A percentile compares a stretch with the other conserved stretches of the same genome.
phyloP scores from a whole-genome alignment of 1,284 basidiomycete species.

The Wallemia hederae region DNA sequence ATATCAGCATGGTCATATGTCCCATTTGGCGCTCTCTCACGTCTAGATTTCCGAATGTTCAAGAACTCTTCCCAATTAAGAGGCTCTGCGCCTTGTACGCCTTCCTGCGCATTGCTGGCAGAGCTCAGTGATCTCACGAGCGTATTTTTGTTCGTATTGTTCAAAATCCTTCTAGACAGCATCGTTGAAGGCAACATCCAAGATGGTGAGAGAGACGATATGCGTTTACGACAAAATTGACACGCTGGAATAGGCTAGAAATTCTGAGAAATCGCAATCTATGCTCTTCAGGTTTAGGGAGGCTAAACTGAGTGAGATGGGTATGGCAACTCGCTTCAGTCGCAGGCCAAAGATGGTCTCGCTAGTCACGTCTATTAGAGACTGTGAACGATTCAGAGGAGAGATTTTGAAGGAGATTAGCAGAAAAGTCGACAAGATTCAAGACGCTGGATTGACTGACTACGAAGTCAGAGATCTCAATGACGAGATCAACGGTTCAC shows the following conservation, averaged over 20 bases:
- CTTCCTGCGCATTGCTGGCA: neutral
- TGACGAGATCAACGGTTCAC: slow-evolving; percentile 86
- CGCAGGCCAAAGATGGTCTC: slow-evolving; percentile 68
- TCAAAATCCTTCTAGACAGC: neutral
- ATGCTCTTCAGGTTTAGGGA: slow-evolving; percentile 98
- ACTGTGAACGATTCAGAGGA: slow-evolving; percentile 84
- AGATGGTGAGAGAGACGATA: neutral
- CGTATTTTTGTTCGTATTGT: neutral
- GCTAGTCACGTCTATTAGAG: slow-evolving; percentile 60
- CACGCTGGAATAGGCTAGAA: slow-evolving; percentile 35
- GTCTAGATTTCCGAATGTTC: neutral
- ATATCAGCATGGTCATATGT: neutral
- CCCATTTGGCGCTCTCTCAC: neutral
- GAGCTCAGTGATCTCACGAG: neutral
- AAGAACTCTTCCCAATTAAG: neutral
- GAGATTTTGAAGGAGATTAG: slow-evolving; percentile 84
- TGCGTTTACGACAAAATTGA: neutral
- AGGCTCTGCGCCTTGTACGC: neutral
- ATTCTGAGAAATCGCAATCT: slow-evolving; percentile 90
- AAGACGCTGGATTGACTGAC: slow-evolving; percentile 74
- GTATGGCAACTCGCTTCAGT: slow-evolving; percentile 41
- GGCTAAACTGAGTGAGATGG: slow-evolving; percentile 80
- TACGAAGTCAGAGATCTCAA: slow-evolving; percentile 90
- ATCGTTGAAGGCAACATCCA: neutral
- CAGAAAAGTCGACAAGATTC: slow-evolving; percentile 88